phyloP scores from a whole-genome alignment of 768 basidiomycete genomes.

The Kondoa malvinella region DNA sequence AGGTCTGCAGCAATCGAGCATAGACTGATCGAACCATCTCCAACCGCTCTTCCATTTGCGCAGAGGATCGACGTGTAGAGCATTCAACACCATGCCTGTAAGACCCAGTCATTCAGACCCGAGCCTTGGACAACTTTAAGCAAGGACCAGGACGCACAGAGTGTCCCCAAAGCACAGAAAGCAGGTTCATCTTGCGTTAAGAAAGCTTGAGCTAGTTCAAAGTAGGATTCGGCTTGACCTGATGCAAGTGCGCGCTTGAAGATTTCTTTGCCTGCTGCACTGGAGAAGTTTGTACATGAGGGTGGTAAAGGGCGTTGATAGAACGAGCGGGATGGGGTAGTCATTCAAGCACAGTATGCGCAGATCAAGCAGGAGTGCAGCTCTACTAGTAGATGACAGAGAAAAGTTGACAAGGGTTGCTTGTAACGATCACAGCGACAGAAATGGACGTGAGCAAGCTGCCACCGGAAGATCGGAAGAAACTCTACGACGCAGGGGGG shows the following conservation, averaged over 20 bases:
- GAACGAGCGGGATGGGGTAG: constrained; percentile 19
- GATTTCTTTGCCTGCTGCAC: constrained; percentile 14
- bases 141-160: no score
- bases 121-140: no score
- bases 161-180: constrained; percentile 23
- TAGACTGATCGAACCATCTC: constrained; percentile 17
- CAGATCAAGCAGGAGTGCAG: no score
- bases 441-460: constrained; percentile 17
- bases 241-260: constrained; percentile 18
- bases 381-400: no score
- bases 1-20: constrained; percentile 10
- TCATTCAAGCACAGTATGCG: no score
- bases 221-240: constrained; percentile 22
- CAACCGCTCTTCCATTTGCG: constrained; percentile 22
- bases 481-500: constrained; percentile 30
- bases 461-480: constrained; percentile 28
- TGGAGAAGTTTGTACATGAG: constrained; percentile 19
- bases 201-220: constrained; percentile 17
- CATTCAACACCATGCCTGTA: constrained; percentile 25
- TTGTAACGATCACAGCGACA: no score
- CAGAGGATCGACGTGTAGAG: constrained; percentile 25
- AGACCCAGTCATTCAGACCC: no score
- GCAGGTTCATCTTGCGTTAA: constrained; percentile 26
- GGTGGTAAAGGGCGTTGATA: constrained; percentile 23
- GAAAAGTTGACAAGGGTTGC: no score